Base-by-base conservation (phyloP, 768 basidiomycete genomes). In the Hygrocybe coccinea region DNA sequence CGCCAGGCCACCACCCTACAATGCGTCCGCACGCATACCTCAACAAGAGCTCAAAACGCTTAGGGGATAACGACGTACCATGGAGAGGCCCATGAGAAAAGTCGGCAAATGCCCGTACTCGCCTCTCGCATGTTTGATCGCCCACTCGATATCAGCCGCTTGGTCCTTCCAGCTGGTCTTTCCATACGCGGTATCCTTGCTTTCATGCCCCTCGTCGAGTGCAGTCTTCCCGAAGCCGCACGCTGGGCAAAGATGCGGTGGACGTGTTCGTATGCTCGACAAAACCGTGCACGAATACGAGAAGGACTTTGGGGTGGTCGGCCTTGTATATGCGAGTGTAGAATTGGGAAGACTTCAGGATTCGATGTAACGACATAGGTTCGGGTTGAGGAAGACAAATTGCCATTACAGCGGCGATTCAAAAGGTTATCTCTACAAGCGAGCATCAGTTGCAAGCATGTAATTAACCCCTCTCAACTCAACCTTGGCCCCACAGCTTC, bases 161-260 rank as follows among this genome's bases (percentile, higher is more conserved):
- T 89, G 87, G 47, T 81, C 75, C 38, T 72, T 71, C 71, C 76
- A 78, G 57, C 78, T 80, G 2, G 86, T 89, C 74, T 82, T 83
- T 1, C 78, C 86, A 62, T 85, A 89, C 11, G 76, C 60, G 57
- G 81, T 81, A 43, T 67, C 64, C 59, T 77, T 79, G 68, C 80
- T 82, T 69, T 77, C 82, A 57, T 79, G 66, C 56, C 73, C 71
- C 17, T 64, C 66, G 64, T 91, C 89, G 56, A 77, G 75, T 1
- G 82, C 87, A 2, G 89, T 91, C 46, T 79, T 75, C 1, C 91
- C 91, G 60, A 85, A 92, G 0, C 91, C 90, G n/a, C 90, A 48
- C 90, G 82, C 68, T 88, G 85, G 74, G 91, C 90, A 57, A 83
- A 77, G 5, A 69, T 61, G 9, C 76, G 74, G 62, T 89, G 89